phyloP scores from a whole-genome alignment of 2,329 filamentous ascomycete species.

The Neopestalotiopsis clavispora region DNA sequence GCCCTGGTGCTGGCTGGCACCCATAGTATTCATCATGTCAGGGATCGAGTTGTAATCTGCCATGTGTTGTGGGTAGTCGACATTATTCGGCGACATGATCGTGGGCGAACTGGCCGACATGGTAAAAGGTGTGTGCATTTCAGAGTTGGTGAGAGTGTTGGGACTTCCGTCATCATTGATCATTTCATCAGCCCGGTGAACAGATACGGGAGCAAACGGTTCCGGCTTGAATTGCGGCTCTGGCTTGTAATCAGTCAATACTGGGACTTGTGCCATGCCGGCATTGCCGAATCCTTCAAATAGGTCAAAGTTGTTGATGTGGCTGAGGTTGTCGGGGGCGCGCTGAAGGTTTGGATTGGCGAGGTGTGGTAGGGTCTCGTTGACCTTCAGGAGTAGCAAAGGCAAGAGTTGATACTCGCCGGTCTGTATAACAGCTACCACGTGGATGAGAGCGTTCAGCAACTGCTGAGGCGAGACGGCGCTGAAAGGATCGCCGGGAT shows the following conservation, averaged over 20 bases:
- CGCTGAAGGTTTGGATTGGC: conserved; percentile 65
- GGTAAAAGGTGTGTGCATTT: conserved; percentile 54
- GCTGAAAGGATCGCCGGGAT: conserved; percentile 65
- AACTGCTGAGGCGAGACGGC: conserved; percentile 71
- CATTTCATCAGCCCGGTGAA: conserved; percentile 47
- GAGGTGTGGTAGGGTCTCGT: conserved; percentile 70
- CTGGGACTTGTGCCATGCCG: conserved; percentile 61
- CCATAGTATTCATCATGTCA: conserved; percentile 57
- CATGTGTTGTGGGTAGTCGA: conserved; percentile 54
- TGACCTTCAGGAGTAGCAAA: conserved; percentile 75
- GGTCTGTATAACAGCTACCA: conserved; percentile 73
- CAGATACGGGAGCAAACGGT: conserved; percentile 37
- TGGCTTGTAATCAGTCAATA: conserved; percentile 53
- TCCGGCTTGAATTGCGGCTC: conserved; percentile 37
- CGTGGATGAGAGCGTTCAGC: conserved; percentile 70
- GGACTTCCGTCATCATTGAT: conserved; percentile 43
- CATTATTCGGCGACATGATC: conserved; percentile 53
- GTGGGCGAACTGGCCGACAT: conserved; percentile 51
- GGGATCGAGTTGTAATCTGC: conserved; percentile 54
- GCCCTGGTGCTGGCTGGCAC: conserved; percentile 32
- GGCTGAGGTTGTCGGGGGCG: conserved; percentile 56
- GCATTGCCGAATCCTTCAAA: conserved; percentile 70
- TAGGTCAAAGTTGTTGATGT: conserved; percentile 54
- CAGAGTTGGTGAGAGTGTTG: conserved; percentile 38
- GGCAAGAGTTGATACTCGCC: conserved; percentile 80